phyloP scores from a whole-genome alignment of 805 yeast genomes.

The Wickerhamomyces xylosicus region DNA sequence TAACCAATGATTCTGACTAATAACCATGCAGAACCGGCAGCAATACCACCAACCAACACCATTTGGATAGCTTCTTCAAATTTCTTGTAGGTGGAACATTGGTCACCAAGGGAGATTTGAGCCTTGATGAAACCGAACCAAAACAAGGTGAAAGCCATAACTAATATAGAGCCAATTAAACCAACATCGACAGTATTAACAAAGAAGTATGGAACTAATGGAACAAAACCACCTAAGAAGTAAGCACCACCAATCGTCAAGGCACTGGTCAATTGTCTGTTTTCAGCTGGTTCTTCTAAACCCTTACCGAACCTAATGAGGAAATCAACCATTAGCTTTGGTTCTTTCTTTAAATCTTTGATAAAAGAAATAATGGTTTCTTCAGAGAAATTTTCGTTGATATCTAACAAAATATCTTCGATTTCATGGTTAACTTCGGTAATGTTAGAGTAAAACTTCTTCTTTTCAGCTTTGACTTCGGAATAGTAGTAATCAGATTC shows the following conservation, averaged over 20 bases:
- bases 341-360: constrained; percentile 68
- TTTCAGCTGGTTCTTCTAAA: constrained; percentile 91
- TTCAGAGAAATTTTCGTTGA: constrained; percentile 46
- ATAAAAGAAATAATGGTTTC: constrained; percentile 66
- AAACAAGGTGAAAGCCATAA: constrained; percentile 81
- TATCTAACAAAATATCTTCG: constrained; percentile 69
- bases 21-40: constrained; percentile 96
- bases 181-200: constrained; percentile 68
- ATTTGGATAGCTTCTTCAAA: constrained; percentile 78
- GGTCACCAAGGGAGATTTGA: constrained; percentile 72
- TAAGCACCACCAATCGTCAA: constrained; percentile 83
- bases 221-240: constrained; percentile 87
- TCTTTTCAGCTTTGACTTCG: constrained; percentile 64
- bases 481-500: constrained; percentile 69
- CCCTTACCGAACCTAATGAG: constrained; percentile 84
- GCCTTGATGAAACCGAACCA: constrained; percentile 84
- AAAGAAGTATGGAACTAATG: constrained; percentile 86
- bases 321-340: constrained; percentile 74
- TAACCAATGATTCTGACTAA: constrained; percentile 70
- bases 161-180: constrained; percentile 57
- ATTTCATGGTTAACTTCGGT: constrained; percentile 65
- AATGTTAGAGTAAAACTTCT: constrained; percentile 53
- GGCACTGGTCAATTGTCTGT: constrained; percentile 81
- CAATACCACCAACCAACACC: constrained; percentile 93
- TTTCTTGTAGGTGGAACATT: constrained; percentile 49